Evolutionary conservation across 106 monocot species (phyloP).

Genomic region (Cymbidium sinense): DNA sequence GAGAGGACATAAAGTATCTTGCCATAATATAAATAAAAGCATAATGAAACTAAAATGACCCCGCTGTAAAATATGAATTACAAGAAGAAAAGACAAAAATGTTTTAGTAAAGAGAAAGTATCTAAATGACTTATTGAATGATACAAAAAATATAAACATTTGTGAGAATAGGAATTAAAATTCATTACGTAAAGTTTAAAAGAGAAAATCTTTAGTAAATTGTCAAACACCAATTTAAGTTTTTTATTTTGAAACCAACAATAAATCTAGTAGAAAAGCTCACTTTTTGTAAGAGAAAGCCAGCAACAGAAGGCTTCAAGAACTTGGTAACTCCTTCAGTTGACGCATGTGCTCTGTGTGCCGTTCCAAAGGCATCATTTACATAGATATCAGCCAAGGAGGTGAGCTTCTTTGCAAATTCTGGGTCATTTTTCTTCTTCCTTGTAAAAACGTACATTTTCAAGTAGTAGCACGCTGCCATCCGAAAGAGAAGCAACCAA

Average conservation of each 20-base stretch:
- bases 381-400: conserved; percentile 82
- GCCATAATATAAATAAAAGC: not conserved
- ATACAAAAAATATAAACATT: not conserved
- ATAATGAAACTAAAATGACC: not conserved
- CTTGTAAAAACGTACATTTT: conserved; percentile 84
- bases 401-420: conserved; percentile 89
- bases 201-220: not conserved
- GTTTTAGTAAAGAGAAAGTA: not conserved
- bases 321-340: conserved; percentile 78
- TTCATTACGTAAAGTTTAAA: not conserved
- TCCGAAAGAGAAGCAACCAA: conserved; percentile 55
- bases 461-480: conserved; percentile 73
- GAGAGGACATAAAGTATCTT: not conserved
- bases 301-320: conserved; percentile 61
- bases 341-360: conserved; percentile 75
- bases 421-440: conserved; percentile 94
- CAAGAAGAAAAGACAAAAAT: not conserved
- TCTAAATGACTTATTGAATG: not conserved
- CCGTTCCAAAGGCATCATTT: conserved; percentile 89
- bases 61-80: not conserved
- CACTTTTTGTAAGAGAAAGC: conserved; percentile 65
- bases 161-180: not conserved
- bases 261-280: conserved; percentile 5
- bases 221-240: not conserved
- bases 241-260: not conserved